These are phyloP conservation scores for Metschnikowia lachancei DNA, from an alignment of 805 yeast species.

Conservation along the genomic window DNA sequence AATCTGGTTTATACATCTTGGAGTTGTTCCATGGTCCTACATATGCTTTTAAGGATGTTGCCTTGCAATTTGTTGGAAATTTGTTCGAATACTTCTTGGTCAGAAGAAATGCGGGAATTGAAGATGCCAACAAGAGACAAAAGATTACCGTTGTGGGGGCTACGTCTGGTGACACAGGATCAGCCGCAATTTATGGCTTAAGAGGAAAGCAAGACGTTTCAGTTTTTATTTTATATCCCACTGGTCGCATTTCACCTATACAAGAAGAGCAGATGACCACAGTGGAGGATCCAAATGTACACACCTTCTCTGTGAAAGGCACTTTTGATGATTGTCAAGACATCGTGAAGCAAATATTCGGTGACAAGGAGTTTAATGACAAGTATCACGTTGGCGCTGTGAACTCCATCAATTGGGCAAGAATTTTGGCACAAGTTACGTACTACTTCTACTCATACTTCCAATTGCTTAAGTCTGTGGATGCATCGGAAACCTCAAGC, in stretches of 20 bases:
- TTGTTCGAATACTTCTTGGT: conserved; percentile 86
- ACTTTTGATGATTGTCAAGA: conserved; percentile 99
- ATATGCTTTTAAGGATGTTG: conserved; percentile 98
- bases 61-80: conserved; percentile 96
- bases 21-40: conserved; percentile 99
- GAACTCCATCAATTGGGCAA: conserved; percentile 98
- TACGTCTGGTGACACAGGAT: conserved; percentile 98
- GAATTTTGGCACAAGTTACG: conserved; percentile 96
- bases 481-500: conserved; percentile 5
- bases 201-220: conserved; percentile 97
- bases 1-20: conserved; percentile 64
- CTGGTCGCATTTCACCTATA: conserved; percentile 94
- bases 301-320: conserved; percentile 91
- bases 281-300: conserved; percentile 87
- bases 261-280: conserved; percentile 99
- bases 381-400: conserved; percentile 96
- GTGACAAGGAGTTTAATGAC: conserved; percentile 81
- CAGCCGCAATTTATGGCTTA: conserved; percentile 97
- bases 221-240: conserved; percentile 93
- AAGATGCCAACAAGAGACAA: conserved; percentile 59
- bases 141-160: conserved; percentile 97
- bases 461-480: conserved; percentile 49
- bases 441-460: conserved; percentile 93
- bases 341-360: conserved; percentile 88
- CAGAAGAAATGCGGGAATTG: conserved; percentile 60